Evolutionary conservation across 768 basidiomycete species (phyloP), one percentile per base, ranked within the genome.

Genomic region (Termitomyces sp.): DNA sequence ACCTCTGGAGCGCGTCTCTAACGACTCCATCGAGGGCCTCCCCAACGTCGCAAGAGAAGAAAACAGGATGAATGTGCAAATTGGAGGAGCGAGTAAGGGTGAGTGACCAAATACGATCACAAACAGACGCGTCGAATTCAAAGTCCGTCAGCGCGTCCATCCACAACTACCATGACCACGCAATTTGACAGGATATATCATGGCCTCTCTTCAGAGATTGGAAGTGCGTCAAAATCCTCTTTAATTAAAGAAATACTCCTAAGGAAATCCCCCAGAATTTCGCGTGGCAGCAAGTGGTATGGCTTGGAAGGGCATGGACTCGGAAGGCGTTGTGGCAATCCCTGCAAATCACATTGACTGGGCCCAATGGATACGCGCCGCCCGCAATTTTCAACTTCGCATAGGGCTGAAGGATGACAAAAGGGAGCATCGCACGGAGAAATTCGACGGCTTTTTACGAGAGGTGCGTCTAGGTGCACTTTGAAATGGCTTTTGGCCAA

Each of bases 401-500:
- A 75, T 98, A 36, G 91, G 88, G 7, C 74, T 95, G 69, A 65
- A 59, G 15, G 64, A 65, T 51, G 64, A 63, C 44, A 66, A 64
- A 48, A 87, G 89, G 68, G 85, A 93, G 72, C 80, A 87, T 69
- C 80, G 81, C 48, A 81, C 84, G 65, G 88, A 92, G 64, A 88
- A 81, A n/a, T 98, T 98, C 66, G 97, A 98, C 61, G 95, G 95
- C 11, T 98, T 99, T 75, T 73, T 83, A 70, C 82, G 93, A 58
- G 95, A 97, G 77, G 95, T 95, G 63, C 61, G 81, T 31, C 22
- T 73, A 41, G 18, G 15, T 36, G 34, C 5, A 46, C 16, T 6
- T 20, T 30, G 34, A 42, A n/a, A 31, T 15, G 20, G 4, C 13
- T 9, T 24, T 31, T 20, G 6, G 18, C 15, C 41, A 41, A 27